These are phyloP conservation scores for Trichoderma sp. DNA, from an alignment of 2,329 filamentous ascomycete genomes.

Conservation along the genomic window DNA sequence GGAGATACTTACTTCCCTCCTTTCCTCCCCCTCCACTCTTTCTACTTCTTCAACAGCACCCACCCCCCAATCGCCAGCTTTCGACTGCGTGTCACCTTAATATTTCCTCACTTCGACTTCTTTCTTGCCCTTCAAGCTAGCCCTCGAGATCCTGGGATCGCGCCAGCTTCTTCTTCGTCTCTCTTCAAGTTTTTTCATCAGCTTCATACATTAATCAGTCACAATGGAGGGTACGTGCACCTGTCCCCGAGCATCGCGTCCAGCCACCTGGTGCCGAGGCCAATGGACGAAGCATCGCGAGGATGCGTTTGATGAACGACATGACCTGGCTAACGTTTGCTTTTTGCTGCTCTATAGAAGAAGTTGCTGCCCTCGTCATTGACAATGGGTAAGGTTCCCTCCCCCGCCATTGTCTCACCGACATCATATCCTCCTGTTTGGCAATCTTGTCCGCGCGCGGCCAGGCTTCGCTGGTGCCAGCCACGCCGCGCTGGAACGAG, in stretches of 20 bases:
- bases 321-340: slow-evolving; percentile 39
- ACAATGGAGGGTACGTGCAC: slow-evolving; percentile 54
- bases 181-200: slow-evolving; percentile 24
- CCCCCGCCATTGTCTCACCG: slow-evolving; percentile 36
- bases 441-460: slow-evolving; percentile 1
- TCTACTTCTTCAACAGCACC: slow-evolving; percentile 33
- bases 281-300: background rate
- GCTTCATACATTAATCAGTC: slow-evolving; percentile 44
- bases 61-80: slow-evolving; percentile 24
- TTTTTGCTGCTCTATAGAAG: slow-evolving; percentile 64
- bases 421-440: slow-evolving; percentile 27
- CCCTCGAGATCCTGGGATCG: slow-evolving; percentile 19
- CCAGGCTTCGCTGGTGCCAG: slow-evolving; percentile 1
- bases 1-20: slow-evolving; percentile 25
- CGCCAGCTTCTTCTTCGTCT: slow-evolving; percentile 19
- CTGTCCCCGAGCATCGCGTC: slow-evolving; percentile 16
- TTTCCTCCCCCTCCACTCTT: slow-evolving; percentile 34
- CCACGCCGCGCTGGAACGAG: background rate
- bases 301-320: slow-evolving; percentile 13
- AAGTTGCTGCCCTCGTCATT: slow-evolving; percentile 99
- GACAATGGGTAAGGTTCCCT: slow-evolving; percentile 97
- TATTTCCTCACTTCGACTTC: slow-evolving; percentile 22
- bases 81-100: slow-evolving; percentile 21
- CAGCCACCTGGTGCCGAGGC: slow-evolving; percentile 6
- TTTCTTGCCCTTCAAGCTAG: slow-evolving; percentile 8